Base-by-base conservation (phyloP, 2,329 filamentous ascomycete species). In the Fusarium circinatum region DNA sequence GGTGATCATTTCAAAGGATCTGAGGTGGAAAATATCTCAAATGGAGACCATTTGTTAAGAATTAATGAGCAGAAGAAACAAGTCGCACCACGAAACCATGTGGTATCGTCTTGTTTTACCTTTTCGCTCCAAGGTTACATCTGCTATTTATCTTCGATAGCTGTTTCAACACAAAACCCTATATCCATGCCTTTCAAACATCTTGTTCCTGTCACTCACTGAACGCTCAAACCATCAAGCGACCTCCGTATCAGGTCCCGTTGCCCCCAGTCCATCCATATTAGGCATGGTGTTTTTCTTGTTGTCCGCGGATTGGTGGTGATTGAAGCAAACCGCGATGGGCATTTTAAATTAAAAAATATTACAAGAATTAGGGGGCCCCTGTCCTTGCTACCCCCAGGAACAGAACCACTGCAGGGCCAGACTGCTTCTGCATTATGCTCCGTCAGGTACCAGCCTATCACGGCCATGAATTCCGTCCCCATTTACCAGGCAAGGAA, bases 281-380 rank as follows among this genome's bases (percentile, higher is more conserved):
- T 68, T 57, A 62, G 71, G 68, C 32, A 74, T 72, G 68, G 71
- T 34, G 68, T 32, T 59, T 57, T 41, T 41, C 14, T 39, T 59
- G 32, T 32, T 34, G 55, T 47, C 36, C 24, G 28, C 30, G 48
- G 63, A 57, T 65, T 65, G 71, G 68, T 74, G 63, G 63, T 61
- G 71, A 72, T 72, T 42, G 63, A 75, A 47, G 63, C 68, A 74
- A 75, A 57, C 57, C 55, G 47, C 52, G 39, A 56, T 57, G 70
- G 38, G 32, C 36, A 51, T 59, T 63, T 76, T 70, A 75, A 76
- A 75, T 76, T 76, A 76, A 75, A 71, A 64, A 49, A 74, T n/a
- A 55, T 55, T 22, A 55, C 12, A 15, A 30, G 61, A 58, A 49
- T 70, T 55, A 65, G 67, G 59, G 66, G 65, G 26, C 45, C 59